phyloP scores from a whole-genome alignment of 805 yeast genomes.

The Saitoella complicata region DNA sequence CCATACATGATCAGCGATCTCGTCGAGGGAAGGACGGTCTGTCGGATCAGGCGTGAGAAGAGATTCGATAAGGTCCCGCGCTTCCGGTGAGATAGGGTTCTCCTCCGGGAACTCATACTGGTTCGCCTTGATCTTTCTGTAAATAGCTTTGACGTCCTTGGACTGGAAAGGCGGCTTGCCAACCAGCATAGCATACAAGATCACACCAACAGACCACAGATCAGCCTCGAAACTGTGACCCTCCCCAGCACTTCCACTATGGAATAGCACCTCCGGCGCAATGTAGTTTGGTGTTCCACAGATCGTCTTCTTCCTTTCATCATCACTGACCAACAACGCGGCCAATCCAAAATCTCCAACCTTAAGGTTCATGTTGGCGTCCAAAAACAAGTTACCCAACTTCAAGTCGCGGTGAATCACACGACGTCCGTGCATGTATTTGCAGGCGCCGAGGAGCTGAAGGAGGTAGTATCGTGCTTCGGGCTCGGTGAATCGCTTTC shows the following conservation, averaged over 20 bases:
- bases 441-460: constrained; percentile 86
- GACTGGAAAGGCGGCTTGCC: constrained; percentile 98
- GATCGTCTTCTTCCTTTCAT: constrained; percentile 74
- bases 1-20: constrained; percentile 71
- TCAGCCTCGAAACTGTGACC: constrained; percentile 95
- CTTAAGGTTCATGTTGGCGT: constrained; percentile 82
- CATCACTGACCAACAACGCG: constrained; percentile 61
- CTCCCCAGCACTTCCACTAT: constrained; percentile 31
- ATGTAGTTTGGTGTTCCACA: constrained; percentile 99
- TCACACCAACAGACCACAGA: constrained; percentile 94
- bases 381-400: constrained; percentile 89
- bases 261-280: constrained; percentile 92
- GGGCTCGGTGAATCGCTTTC: constrained; percentile 76
- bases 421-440: constrained; percentile 77
- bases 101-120: constrained; percentile 68
- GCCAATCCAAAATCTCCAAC: constrained; percentile 98
- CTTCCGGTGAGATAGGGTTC: constrained; percentile 47
- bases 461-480: constrained; percentile 83
- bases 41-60: constrained; percentile 64
- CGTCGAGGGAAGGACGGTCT: constrained; percentile 62
- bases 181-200: constrained; percentile 78
- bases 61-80: constrained; percentile 53
- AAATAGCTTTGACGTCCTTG: constrained; percentile 79
- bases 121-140: constrained; percentile 62
- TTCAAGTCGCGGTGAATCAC: constrained; percentile 93